phyloP scores from a whole-genome alignment of 2,329 filamentous ascomycete genomes.

The Rachicladosporium sp. region DNA sequence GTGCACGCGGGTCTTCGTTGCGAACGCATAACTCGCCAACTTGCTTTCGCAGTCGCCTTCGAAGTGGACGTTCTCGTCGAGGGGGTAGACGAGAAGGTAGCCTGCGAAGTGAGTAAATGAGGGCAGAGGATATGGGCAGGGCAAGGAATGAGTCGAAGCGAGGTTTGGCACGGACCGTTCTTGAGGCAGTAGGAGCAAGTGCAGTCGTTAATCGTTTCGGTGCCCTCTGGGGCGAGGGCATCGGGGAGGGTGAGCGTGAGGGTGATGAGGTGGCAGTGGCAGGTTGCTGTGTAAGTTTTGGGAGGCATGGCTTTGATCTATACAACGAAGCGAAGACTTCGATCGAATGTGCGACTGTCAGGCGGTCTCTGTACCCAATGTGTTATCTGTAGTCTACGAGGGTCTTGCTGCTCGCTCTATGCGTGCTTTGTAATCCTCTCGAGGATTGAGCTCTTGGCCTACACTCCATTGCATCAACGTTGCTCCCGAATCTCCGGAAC shows the following conservation, averaged over 20 bases:
- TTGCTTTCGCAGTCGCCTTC: constrained; percentile 6
- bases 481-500: not conserved
- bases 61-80: constrained; percentile 12
- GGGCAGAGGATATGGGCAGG: no score
- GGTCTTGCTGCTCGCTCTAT: no score
- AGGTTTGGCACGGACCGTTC: constrained; percentile 8
- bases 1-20: constrained; percentile 11
- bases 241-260: constrained; percentile 10
- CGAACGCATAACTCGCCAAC: constrained; percentile 12
- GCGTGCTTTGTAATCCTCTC: no score
- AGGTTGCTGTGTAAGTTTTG: constrained; percentile 13
- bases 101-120: no score
- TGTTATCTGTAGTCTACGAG: no score
- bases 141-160: no score
- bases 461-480: constrained; percentile 28
- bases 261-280: constrained; percentile 14
- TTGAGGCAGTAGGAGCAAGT: constrained; percentile 18
- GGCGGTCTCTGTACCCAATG: no score
- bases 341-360: no score
- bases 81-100: constrained; percentile 8
- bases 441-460: constrained; percentile 39
- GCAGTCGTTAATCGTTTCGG: constrained; percentile 10
- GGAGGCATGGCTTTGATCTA: not conserved
- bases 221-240: constrained; percentile 9
- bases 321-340: no score